A percentile compares a stretch with the other conserved stretches of the same genome.
These are phyloP conservation scores for Sporothrix dimorphospora DNA, from an alignment of 2,329 filamentous ascomycete species.

Conservation along the genomic window DNA sequence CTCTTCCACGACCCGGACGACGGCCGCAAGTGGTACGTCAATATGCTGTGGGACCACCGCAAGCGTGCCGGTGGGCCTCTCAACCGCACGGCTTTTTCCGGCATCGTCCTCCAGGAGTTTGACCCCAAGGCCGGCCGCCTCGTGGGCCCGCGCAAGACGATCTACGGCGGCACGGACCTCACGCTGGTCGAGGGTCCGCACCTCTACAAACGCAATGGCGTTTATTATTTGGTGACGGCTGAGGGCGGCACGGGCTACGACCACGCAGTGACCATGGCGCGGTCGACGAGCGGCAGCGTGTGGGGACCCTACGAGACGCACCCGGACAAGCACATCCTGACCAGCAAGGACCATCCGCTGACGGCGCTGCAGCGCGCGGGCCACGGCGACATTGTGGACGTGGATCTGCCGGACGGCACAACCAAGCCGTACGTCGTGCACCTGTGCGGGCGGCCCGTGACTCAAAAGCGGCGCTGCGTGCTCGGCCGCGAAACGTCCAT, in stretches of 20 bases:
- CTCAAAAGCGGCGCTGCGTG: slow-evolving; percentile 56
- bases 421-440: slow-evolving; percentile 57
- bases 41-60: slow-evolving; percentile 61
- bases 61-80: slow-evolving; percentile 43
- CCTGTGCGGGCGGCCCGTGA: slow-evolving; percentile 54
- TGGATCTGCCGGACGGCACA: slow-evolving; percentile 46
- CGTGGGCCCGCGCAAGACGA: slow-evolving; percentile 58
- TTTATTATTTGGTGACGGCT: slow-evolving; percentile 63
- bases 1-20: slow-evolving; percentile 59
- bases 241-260: slow-evolving; percentile 64
- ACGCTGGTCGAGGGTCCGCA: slow-evolving; percentile 60
- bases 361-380: slow-evolving; percentile 57
- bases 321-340: slow-evolving; percentile 60
- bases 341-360: slow-evolving; percentile 54
- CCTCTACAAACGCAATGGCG: slow-evolving; percentile 60
- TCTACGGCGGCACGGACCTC: slow-evolving; percentile 59
- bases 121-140: slow-evolving; percentile 53
- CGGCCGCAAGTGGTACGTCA: slow-evolving; percentile 60
- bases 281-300: slow-evolving; percentile 47
- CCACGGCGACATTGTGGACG: slow-evolving; percentile 54
- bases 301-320: slow-evolving; percentile 66
- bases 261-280: slow-evolving; percentile 62
- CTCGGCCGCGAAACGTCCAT: slow-evolving; percentile 60
- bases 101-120: slow-evolving; percentile 63
- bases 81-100: slow-evolving; percentile 49